These are phyloP conservation scores for Helicocarpus griseus DNA, from an alignment of 2,329 filamentous ascomycete genomes.

Conservation along the genomic window DNA sequence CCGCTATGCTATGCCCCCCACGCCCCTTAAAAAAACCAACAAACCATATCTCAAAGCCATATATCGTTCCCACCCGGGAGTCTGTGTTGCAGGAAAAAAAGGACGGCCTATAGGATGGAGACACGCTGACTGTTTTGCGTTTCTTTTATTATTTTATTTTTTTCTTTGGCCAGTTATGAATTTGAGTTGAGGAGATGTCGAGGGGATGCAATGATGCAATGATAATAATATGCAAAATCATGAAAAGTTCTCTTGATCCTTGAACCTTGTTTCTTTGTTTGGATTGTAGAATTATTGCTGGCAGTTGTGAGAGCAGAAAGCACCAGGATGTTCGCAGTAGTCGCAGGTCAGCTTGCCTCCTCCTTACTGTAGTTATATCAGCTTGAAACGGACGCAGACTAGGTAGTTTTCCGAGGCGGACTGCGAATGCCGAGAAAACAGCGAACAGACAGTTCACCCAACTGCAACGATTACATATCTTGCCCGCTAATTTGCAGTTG, in stretches of 20 bases:
- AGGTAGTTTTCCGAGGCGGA: too few relatives aligned
- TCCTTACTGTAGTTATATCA: too few relatives aligned
- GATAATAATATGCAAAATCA: not conserved
- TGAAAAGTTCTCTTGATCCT: not conserved
- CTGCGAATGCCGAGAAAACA: too few relatives aligned
- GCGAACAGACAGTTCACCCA: too few relatives aligned
- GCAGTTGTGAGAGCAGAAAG: not conserved
- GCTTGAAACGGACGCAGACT: too few relatives aligned
- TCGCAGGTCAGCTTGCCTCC: too few relatives aligned
- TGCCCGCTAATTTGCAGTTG: too few relatives aligned
- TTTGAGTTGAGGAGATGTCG: too few relatives aligned
- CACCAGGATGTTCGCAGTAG: too few relatives aligned
- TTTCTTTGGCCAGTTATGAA: too few relatives aligned
- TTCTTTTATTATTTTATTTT: not conserved
- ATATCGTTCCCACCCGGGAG: not conserved
- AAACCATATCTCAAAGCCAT: not conserved
- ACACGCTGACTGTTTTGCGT: not conserved
- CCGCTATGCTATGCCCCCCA: not conserved
- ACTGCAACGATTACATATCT: too few relatives aligned
- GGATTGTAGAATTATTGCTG: not conserved
- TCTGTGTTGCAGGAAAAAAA: not conserved
- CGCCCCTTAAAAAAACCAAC: not conserved
- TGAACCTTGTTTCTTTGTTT: not conserved
- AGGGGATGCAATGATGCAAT: not conserved
- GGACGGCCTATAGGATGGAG: not conserved